Conservation (phyloP, 495 filamentous ascomycete species). For the Trichoderma reesei region DNA sequence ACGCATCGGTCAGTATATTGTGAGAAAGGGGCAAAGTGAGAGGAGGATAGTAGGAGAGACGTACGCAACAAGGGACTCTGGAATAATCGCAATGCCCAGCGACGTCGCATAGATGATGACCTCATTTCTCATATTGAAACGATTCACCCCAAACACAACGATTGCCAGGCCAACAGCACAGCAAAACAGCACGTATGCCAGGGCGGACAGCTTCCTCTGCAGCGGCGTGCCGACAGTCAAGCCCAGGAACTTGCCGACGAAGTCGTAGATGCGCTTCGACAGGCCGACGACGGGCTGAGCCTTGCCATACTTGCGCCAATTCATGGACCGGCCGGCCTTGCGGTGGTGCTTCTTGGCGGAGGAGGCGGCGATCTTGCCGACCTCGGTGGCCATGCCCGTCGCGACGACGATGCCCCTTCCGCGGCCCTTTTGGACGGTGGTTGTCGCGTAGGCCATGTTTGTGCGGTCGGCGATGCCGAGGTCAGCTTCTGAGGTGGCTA, state of each 20-base stretch:
- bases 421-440: conserved; percentile 58
- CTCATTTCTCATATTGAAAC: conserved; percentile 58
- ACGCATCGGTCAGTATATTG: not conserved
- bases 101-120: conserved; percentile 77
- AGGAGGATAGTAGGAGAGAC: conserved; percentile 10
- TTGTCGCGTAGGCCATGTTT: conserved; percentile 62
- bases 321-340: conserved; percentile 38
- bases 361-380: conserved; percentile 70
- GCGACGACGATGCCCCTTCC: conserved; percentile 54
- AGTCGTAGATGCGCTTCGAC: conserved; percentile 50
- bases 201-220: conserved; percentile 68
- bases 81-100: conserved; percentile 60
- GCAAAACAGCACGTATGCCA: conserved; percentile 66
- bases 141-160: conserved; percentile 70
- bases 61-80: conserved; percentile 56
- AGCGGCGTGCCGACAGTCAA: conserved; percentile 70
- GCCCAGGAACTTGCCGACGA: conserved; percentile 58
- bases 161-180: conserved; percentile 66
- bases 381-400: conserved; percentile 76
- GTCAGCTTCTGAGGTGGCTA: conserved; percentile 29
- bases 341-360: conserved; percentile 37
- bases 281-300: conserved; percentile 49
- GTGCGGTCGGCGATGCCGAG: conserved; percentile 53
- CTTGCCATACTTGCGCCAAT: conserved; percentile 47
- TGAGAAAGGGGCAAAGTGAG: not conserved